Conservation (phyloP, 352 stramenopile species). For the Phytophthora idaei region DNA sequence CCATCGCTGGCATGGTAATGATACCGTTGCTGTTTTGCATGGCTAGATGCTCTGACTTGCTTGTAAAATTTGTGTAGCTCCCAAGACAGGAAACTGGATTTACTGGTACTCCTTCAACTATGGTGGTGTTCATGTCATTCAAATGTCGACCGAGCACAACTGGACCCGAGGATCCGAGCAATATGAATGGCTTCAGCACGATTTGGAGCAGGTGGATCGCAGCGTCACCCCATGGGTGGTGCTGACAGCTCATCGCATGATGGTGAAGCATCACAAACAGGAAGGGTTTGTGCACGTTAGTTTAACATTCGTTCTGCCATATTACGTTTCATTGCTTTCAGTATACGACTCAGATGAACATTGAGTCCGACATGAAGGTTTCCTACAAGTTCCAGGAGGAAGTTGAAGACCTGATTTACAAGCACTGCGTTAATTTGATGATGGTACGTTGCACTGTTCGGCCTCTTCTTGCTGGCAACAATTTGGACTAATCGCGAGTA, state of each 20-base stretch:
- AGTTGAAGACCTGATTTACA: slow-evolving; percentile 88
- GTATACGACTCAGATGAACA: slow-evolving; percentile 61
- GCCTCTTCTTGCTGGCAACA: not conserved
- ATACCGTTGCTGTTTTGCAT: not conserved
- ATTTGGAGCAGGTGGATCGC: slow-evolving; percentile 83
- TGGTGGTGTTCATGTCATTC: slow-evolving; percentile 86
- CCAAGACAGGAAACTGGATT: slow-evolving; percentile 65
- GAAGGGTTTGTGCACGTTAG: not conserved
- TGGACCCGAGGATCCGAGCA: slow-evolving; percentile 85
- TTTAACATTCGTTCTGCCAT: not conserved
- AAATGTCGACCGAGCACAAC: slow-evolving; percentile 92
- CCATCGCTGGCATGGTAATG: slow-evolving; percentile 70
- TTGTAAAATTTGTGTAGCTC: slow-evolving; percentile 38
- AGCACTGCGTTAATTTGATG: slow-evolving; percentile 89
- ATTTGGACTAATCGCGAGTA: slow-evolving; percentile 11
- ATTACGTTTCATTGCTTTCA: slow-evolving; percentile 17
- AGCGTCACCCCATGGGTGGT: slow-evolving; percentile 90
- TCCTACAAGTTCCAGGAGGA: slow-evolving; percentile 82
- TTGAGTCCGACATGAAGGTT: slow-evolving; percentile 69
- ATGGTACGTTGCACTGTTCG: slow-evolving; percentile 46
- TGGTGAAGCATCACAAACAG: slow-evolving; percentile 46
- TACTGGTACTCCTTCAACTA: slow-evolving; percentile 94
- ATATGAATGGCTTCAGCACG: slow-evolving; percentile 83
- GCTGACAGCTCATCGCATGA: slow-evolving; percentile 89
- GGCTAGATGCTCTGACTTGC: not conserved